phyloP scores from a whole-genome alignment of 1,139 yeast species.

The Williopsis jadinii region DNA sequence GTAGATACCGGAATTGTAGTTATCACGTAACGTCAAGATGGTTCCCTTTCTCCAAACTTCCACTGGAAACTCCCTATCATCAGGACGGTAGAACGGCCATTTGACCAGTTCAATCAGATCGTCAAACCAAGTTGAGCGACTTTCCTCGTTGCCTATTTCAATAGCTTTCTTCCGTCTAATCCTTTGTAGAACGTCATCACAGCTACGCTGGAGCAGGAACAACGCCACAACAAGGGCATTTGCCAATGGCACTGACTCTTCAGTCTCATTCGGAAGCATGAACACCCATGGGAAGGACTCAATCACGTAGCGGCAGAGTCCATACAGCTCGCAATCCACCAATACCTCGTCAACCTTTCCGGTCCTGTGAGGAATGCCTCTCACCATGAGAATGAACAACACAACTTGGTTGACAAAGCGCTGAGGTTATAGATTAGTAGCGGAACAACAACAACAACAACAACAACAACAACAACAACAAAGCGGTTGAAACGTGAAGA shows the following conservation, averaged over 20 bases:
- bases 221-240: slow-evolving; percentile 1
- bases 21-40: background rate
- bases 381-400: background rate
- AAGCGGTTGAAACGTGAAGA: background rate
- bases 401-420: slow-evolving; percentile 1
- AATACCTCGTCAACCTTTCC: slow-evolving; percentile 1
- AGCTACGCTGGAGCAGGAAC: background rate
- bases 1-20: background rate
- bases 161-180: background rate
- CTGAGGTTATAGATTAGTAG: background rate
- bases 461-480: background rate
- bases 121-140: slow-evolving; percentile 1
- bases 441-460: background rate
- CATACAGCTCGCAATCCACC: background rate
- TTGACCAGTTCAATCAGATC: slow-evolving; percentile 1
- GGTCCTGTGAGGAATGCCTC: background rate
- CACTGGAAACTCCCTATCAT: background rate
- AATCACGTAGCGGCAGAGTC: background rate
- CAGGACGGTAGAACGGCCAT: slow-evolving; percentile 1
- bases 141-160: background rate
- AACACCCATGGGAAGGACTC: slow-evolving; percentile 2
- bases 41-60: slow-evolving; percentile 1
- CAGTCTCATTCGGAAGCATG: background rate
- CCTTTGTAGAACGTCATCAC: background rate
- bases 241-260: background rate